Conservation (phyloP, 176 grass and related monocot species). For the Oryza coarctata region DNA sequence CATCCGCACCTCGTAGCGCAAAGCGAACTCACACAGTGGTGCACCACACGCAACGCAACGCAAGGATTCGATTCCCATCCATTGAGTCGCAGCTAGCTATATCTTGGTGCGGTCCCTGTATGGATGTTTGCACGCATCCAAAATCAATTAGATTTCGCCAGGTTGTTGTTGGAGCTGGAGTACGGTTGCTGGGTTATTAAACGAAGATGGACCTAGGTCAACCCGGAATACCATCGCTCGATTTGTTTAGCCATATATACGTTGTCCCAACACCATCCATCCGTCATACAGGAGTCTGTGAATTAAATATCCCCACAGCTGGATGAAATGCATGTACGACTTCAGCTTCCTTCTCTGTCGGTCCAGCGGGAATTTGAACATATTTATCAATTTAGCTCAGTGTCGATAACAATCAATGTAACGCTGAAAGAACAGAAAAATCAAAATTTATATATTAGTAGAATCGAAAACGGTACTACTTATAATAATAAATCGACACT, state of each 20-base stretch:
- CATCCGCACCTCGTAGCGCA: background rate
- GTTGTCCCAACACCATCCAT: too few relatives aligned
- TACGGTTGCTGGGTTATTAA: background rate
- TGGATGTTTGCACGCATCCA: background rate
- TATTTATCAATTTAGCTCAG: too few relatives aligned
- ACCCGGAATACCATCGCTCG: background rate
- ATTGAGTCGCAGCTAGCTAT: background rate
- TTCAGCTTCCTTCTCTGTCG: too few relatives aligned
- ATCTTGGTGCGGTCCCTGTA: background rate
- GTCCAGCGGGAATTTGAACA: too few relatives aligned
- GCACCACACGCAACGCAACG: background rate
- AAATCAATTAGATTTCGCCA: background rate
- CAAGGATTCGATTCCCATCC: constrained; percentile 2
- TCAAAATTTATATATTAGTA: too few relatives aligned
- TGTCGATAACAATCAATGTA: too few relatives aligned
- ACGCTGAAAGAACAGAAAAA: too few relatives aligned
- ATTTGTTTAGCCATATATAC: background rate
- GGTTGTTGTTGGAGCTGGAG: background rate
- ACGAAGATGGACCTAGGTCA: background rate
- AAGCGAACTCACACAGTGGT: background rate
- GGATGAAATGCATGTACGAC: too few relatives aligned
- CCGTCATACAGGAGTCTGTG: too few relatives aligned
- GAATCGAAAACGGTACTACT: too few relatives aligned
- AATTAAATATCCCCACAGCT: too few relatives aligned
- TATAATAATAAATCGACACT: too few relatives aligned